phyloP scores from a whole-genome alignment of 768 basidiomycete genomes.

The Amanita brunnescens region DNA sequence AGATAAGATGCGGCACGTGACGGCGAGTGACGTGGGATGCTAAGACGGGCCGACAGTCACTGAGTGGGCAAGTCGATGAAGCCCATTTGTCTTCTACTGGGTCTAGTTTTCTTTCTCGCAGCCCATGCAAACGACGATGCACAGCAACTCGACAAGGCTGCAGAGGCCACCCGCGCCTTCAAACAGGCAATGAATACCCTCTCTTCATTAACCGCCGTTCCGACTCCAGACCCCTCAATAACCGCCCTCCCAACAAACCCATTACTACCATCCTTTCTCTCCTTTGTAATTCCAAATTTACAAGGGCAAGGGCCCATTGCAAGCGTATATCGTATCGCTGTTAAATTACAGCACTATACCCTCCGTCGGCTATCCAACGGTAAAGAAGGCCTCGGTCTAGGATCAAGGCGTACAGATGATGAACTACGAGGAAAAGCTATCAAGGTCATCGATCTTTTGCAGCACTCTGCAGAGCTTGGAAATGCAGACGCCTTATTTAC shows the following conservation, averaged over 20 bases:
- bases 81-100: background rate
- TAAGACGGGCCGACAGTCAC: background rate
- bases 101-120: background rate
- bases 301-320: constrained; percentile 76
- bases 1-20: constrained; percentile 7
- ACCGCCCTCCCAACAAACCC: constrained; percentile 26
- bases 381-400: constrained; percentile 29
- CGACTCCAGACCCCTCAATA: constrained; percentile 45
- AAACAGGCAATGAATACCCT: constrained; percentile 66
- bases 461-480: constrained; percentile 76
- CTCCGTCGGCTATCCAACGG: constrained; percentile 34
- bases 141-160: constrained; percentile 32
- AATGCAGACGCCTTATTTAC: constrained; percentile 65
- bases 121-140: constrained; percentile 16
- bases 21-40: constrained; percentile 5
- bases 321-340: constrained; percentile 55
- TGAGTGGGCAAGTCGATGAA: background rate
- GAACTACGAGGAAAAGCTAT: constrained; percentile 64
- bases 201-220: constrained; percentile 51
- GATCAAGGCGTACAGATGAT: constrained; percentile 50
- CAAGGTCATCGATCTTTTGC: constrained; percentile 72
- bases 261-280: constrained; percentile 46
- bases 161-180: constrained; percentile 67
- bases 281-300: constrained; percentile 57
- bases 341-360: constrained; percentile 56